Conservation (phyloP, 2,329 filamentous ascomycete genomes). For the Curvularia sp. region DNA sequence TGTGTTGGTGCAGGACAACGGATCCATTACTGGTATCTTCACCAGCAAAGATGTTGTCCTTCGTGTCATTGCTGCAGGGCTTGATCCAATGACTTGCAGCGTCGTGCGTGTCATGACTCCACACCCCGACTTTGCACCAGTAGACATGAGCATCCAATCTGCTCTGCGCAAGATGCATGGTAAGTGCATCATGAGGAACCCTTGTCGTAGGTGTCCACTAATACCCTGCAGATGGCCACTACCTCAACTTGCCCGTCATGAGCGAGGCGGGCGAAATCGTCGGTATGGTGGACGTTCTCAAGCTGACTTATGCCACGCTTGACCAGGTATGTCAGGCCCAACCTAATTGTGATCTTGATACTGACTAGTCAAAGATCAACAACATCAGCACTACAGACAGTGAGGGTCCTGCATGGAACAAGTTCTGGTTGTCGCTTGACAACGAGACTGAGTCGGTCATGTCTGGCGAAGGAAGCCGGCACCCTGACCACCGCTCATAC, state of each 20-base stretch:
- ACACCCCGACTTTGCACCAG: constrained; percentile 96
- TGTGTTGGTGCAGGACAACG: constrained; percentile 93
- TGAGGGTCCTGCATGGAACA: constrained; percentile 98
- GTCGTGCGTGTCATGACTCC: constrained; percentile 99
- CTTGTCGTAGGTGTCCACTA: constrained; percentile 6
- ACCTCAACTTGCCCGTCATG: constrained; percentile 98
- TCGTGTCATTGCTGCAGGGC: constrained; percentile 93
- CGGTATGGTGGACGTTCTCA: constrained; percentile 98
- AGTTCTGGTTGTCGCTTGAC: constrained; percentile 97
- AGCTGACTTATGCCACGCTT: constrained; percentile 95
- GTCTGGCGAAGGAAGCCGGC: constrained; percentile 83
- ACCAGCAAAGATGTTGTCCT: constrained; percentile 99
- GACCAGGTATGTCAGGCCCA: constrained; percentile 73
- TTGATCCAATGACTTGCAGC: constrained; percentile 94
- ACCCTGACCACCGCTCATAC: constrained; percentile 72
- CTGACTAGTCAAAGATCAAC: constrained; percentile 67
- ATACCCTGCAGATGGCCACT: constrained; percentile 81
- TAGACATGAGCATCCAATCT: constrained; percentile 99
- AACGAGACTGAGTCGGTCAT: constrained; percentile 96
- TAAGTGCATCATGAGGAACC: constrained; percentile 56
- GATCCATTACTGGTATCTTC: constrained; percentile 97
- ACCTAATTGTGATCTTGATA: background rate
- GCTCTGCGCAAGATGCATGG: constrained; percentile 99
- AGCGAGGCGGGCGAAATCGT: constrained; percentile 97
- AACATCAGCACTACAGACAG: constrained; percentile 87